A percentile compares a stretch with the other conserved stretches of the same genome.
These are phyloP conservation scores for Pyrus pyrifolia DNA, from an alignment of 306 rosid species.

Conservation along the genomic window DNA sequence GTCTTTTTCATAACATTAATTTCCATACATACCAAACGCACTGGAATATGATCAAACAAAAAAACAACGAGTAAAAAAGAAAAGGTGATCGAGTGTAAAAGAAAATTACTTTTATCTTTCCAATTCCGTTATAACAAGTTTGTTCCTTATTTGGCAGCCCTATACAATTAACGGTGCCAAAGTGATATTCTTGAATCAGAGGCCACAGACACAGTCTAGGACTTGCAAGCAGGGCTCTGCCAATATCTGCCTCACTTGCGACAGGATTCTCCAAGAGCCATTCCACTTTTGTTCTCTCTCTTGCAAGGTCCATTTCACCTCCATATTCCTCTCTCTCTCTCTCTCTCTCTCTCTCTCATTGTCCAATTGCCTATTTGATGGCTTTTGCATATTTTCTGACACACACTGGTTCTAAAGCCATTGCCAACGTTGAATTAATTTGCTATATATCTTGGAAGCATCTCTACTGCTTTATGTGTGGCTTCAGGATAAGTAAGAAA, in stretches of 20 bases:
- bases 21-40: neutral
- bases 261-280: constrained; percentile 89
- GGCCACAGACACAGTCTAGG: constrained; percentile 84
- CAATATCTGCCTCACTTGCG: constrained; percentile 81
- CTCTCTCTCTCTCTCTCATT: neutral
- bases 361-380: constrained; percentile 4
- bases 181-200: constrained; percentile 86
- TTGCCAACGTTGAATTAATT: neutral
- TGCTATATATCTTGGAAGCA: neutral
- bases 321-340: constrained; percentile 20
- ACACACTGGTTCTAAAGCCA: neutral
- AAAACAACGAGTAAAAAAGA: neutral
- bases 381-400: neutral
- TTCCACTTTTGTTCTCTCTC: constrained; percentile 90
- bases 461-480: neutral
- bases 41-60: neutral
- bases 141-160: constrained; percentile 47
- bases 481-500: neutral
- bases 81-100: neutral
- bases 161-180: constrained; percentile 90
- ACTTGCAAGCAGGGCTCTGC: constrained; percentile 58
- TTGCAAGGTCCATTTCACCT: constrained; percentile 64
- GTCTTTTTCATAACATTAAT: too few relatives aligned
- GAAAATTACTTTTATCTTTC: neutral
- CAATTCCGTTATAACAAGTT: neutral